Evolutionary conservation across 345 rosid genomes (phyloP).

Genomic region (Cardamine chenopodiifolia): DNA sequence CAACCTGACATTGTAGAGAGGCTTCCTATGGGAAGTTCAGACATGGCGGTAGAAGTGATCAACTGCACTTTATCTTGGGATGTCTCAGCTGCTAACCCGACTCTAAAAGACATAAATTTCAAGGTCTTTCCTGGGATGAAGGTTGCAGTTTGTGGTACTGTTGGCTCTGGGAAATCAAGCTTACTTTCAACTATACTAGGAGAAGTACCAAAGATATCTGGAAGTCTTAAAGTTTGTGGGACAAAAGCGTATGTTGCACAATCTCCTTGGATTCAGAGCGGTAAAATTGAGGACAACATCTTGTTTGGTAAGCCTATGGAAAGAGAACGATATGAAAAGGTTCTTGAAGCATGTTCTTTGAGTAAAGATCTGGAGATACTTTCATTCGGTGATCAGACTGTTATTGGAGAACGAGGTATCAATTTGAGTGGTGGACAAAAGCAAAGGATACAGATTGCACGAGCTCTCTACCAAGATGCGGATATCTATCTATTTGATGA

Average conservation of each 20-base stretch:
- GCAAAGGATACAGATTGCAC: conserved; percentile 82
- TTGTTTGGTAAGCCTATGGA: conserved; percentile 80
- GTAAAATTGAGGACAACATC: conserved; percentile 79
- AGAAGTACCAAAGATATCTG: conserved; percentile 69
- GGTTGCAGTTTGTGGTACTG: conserved; percentile 79
- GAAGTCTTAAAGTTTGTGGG: conserved; percentile 64
- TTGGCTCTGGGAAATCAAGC: conserved; percentile 85
- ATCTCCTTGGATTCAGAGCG: conserved; percentile 90
- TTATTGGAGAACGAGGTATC: conserved; percentile 87
- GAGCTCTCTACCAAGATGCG: conserved; percentile 84
- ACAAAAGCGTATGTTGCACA: conserved; percentile 79
- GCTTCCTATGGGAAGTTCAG: conserved; percentile 52
- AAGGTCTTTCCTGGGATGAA: conserved; percentile 60
- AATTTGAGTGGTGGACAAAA: conserved; percentile 92
- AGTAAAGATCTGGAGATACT: conserved; percentile 73
- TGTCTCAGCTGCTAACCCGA: conserved; percentile 46
- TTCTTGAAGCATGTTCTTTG: conserved; percentile 74
- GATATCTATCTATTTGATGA: conserved; percentile 88
- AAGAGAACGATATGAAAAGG: conserved; percentile 56
- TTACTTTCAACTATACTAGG: conserved; percentile 71
- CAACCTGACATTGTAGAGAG: conserved; percentile 53
- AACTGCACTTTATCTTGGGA: conserved; percentile 70
- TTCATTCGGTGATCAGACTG: conserved; percentile 76
- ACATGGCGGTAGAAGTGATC: conserved; percentile 51
- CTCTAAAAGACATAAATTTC: conserved; percentile 57